Conservation (phyloP, 2,329 filamentous ascomycete genomes). For the Pseudogymnoascus sp. region DNA sequence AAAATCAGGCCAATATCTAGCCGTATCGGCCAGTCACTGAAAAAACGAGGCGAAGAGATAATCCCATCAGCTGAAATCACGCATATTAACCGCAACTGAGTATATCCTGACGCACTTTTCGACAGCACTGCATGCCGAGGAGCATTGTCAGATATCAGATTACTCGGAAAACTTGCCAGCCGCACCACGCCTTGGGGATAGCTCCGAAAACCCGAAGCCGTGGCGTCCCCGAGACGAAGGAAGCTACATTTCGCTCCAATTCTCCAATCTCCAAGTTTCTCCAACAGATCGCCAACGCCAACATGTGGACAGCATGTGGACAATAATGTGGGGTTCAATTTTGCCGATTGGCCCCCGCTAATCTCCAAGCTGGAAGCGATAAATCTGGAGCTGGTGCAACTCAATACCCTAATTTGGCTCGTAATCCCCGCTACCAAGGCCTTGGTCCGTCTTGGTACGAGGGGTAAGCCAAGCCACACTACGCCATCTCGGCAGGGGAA, state of each 20-base stretch:
- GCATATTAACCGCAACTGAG: background rate
- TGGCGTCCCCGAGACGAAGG: background rate
- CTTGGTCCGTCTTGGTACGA: background rate
- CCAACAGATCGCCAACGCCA: background rate
- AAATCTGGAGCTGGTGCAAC: background rate
- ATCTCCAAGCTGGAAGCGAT: background rate
- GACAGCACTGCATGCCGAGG: background rate
- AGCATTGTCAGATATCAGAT: background rate
- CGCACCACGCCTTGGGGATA: background rate
- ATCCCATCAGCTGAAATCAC: background rate
- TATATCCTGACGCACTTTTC: background rate
- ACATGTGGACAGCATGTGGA: background rate
- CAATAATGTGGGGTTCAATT: background rate
- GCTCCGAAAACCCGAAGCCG: background rate
- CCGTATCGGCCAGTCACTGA: background rate
- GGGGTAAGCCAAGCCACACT: background rate
- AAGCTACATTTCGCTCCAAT: background rate
- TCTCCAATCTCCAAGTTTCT: constrained; percentile 2
- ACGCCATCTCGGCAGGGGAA: background rate
- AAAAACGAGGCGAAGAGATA: background rate
- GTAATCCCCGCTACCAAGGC: background rate
- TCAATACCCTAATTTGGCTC: background rate
- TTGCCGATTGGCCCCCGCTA: background rate
- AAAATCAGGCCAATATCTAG: background rate
- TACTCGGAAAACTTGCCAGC: background rate